Evolutionary conservation across 495 filamentous ascomycete genomes (phyloP).

Genomic region (Trichoderma gamsii): DNA sequence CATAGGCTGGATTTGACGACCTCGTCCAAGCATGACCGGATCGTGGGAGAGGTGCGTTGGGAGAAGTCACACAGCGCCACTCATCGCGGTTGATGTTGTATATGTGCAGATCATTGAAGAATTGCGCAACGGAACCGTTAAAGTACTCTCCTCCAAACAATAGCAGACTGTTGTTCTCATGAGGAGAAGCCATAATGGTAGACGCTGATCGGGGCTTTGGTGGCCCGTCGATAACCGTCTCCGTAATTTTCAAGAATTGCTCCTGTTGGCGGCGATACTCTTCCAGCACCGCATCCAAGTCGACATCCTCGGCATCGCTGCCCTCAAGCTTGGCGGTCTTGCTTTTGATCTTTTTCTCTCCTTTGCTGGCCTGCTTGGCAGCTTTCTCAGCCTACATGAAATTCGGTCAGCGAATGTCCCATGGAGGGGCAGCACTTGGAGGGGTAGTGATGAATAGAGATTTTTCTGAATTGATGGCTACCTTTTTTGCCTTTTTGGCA

Average conservation of each 20-base stretch:
- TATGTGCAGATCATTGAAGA: constrained; percentile 72
- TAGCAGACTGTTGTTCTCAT: constrained; percentile 82
- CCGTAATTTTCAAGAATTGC: constrained; percentile 87
- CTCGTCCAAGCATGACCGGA: constrained; percentile 91
- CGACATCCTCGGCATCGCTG: constrained; percentile 54
- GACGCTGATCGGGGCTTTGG: constrained; percentile 72
- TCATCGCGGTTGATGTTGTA: constrained; percentile 81
- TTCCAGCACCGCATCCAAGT: constrained; percentile 92
- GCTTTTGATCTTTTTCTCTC: constrained; percentile 22
- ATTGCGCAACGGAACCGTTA: constrained; percentile 57
- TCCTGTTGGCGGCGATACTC: constrained; percentile 83
- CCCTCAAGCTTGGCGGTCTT: constrained; percentile 26
- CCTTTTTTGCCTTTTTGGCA: constrained; percentile 18
- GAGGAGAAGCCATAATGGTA: constrained; percentile 75
- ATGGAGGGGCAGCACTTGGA: not conserved
- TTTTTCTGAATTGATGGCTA: not conserved
- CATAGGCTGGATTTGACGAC: constrained; percentile 69
- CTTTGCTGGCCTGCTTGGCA: constrained; percentile 18
- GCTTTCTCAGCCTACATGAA: constrained; percentile 15
- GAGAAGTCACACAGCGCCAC: constrained; percentile 82
- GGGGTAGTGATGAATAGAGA: not conserved
- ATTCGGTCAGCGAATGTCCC: not conserved
- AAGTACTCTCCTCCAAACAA: constrained; percentile 79
- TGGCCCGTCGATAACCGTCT: constrained; percentile 61
- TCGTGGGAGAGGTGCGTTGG: constrained; percentile 85